These are phyloP conservation scores for Fusarium pseudograminearum DNA, from an alignment of 2,329 filamentous ascomycete species.

Conservation along the genomic window DNA sequence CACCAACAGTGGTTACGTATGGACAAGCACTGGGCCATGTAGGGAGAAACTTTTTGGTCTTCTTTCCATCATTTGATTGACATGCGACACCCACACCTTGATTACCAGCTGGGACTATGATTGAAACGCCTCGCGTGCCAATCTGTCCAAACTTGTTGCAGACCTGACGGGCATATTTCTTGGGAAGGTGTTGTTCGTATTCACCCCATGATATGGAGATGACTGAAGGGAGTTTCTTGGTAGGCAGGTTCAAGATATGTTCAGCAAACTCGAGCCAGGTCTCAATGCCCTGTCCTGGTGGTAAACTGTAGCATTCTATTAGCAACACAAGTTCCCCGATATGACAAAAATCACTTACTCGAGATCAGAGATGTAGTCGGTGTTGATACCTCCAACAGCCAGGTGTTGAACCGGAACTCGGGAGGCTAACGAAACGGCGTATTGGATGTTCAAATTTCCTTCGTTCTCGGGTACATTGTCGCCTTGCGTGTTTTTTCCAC, in stretches of 20 bases:
- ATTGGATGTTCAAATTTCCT: slow-evolving; percentile 56
- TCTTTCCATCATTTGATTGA: slow-evolving; percentile 53
- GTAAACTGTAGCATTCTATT: slow-evolving; percentile 10
- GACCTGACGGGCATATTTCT: slow-evolving; percentile 64
- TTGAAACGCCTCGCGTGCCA: slow-evolving; percentile 72
- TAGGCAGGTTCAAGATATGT: slow-evolving; percentile 67
- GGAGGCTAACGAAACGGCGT: slow-evolving; percentile 51
- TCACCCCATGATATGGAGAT: slow-evolving; percentile 79
- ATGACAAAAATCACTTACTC: slow-evolving; percentile 46
- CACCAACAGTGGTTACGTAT: slow-evolving; percentile 73
- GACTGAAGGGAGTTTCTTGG: slow-evolving; percentile 69
- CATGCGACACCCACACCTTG: slow-evolving; percentile 54
- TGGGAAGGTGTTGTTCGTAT: slow-evolving; percentile 72
- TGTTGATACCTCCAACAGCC: slow-evolving; percentile 50
- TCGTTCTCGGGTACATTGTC: slow-evolving; percentile 49
- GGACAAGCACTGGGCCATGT: slow-evolving; percentile 61
- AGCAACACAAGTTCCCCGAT: not conserved
- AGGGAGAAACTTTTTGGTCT: slow-evolving; percentile 52
- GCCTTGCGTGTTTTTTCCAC: slow-evolving; percentile 64
- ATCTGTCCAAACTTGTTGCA: slow-evolving; percentile 73
- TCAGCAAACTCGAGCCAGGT: slow-evolving; percentile 74
- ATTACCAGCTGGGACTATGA: slow-evolving; percentile 76
- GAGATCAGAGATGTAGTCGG: slow-evolving; percentile 50
- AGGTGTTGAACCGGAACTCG: slow-evolving; percentile 53
- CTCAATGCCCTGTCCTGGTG: slow-evolving; percentile 64